phyloP scores from a whole-genome alignment of 2,329 filamentous ascomycete species.

The Cercospora zeina region DNA sequence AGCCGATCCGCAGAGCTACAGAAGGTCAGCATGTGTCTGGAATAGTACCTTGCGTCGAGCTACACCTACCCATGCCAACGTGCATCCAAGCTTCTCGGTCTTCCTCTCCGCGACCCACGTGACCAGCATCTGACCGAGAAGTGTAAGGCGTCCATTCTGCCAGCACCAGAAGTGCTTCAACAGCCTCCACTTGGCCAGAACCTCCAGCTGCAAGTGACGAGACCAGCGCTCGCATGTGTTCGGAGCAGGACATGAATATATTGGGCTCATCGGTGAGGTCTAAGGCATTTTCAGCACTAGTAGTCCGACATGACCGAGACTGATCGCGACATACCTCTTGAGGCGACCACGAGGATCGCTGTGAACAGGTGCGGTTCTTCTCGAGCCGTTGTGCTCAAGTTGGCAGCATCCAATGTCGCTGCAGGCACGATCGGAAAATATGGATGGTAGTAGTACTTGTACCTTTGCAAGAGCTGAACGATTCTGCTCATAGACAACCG shows the following conservation, averaged over 20 bases:
- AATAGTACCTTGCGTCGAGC: not conserved
- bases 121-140: conserved; percentile 59
- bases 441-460: conserved; percentile 66
- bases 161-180: conserved; percentile 68
- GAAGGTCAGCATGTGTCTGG: not conserved
- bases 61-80: conserved; percentile 55
- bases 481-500: conserved; percentile 50
- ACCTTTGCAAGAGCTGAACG: conserved; percentile 57
- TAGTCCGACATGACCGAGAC: not conserved
- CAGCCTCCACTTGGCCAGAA: conserved; percentile 67
- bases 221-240: conserved; percentile 69
- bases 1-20: conserved; percentile 65
- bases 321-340: conserved; percentile 48
- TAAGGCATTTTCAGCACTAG: not conserved
- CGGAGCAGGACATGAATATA: conserved; percentile 65
- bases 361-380: conserved; percentile 68
- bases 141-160: conserved; percentile 73
- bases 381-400: conserved; percentile 58
- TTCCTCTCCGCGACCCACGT: conserved; percentile 70
- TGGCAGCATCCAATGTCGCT: conserved; percentile 57
- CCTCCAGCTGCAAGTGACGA: conserved; percentile 66
- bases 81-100: conserved; percentile 77
- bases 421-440: conserved; percentile 68
- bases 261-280: conserved; percentile 65
- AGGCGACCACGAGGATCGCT: conserved; percentile 68